Base-by-base conservation (phyloP, 768 basidiomycete genomes). In the Pleurotus sapidus region DNA sequence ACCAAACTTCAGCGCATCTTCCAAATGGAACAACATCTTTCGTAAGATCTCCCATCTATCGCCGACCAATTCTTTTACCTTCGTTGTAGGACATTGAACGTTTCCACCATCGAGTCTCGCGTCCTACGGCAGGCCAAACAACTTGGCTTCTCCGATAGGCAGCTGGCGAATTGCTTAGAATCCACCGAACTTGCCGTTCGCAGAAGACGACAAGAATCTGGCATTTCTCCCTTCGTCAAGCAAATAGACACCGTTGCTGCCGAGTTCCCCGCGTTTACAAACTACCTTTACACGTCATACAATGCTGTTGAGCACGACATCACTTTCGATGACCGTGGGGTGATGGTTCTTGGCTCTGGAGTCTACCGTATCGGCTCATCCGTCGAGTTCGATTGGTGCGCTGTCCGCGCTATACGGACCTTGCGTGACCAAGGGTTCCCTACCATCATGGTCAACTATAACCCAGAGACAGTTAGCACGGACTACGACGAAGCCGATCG, bases 301-400 rank as follows among this genome's bases (percentile, higher is more conserved):
- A 98, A 96, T 65, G 96, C 90, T n/a, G 76, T 88, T 60, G 93
- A 96, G 68, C 93, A 98, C 69, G 96, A 98, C 69, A 73, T 98
- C 63, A 70, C 76, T 4, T 99, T 99, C 76, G 72, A 86, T 49
- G 97, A 99, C 67, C 83, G 89, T 57, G 97, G 96, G 61, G 88
- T 98, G 59, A 96, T 98, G 84, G 97, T 98, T 3, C 82, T 98
- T 42, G 97, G 97, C 30, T 98, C 96, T 12, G 97, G 97, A 57
- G 96, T 98, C 2, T 99, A 99, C 74, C 89, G 97, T 54, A 99
- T 99, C 63, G 96, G 97, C 15, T 98, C 96, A 2, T 98, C 95
- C 3, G 96, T 99, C 72, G 96, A 99, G 75, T 98, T 99, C 74
- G 96, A 98, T 70, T 99, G 96, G 96, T 98, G 96, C 71, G 97